A percentile compares a stretch with the other conserved stretches of the same genome.
Conservation (phyloP, 345 rosid species). For the Rhodamnia argentea region DNA sequence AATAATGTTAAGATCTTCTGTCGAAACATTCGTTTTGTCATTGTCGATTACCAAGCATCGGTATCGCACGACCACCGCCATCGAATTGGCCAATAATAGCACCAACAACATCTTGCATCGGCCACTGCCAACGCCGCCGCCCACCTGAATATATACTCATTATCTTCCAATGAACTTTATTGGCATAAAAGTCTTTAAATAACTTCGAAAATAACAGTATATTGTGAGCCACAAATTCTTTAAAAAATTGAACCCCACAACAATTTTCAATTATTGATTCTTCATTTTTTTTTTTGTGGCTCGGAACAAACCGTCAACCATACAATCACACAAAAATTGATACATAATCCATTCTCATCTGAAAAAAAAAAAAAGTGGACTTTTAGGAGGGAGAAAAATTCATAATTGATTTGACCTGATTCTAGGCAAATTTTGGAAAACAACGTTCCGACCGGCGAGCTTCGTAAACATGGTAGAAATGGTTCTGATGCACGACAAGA, state of each 20-base stretch:
- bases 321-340: no score
- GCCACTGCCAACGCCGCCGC: not conserved
- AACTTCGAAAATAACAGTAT: no score
- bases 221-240: no score
- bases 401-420: not conserved
- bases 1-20: not conserved
- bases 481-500: not conserved
- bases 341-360: no score
- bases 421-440: not conserved
- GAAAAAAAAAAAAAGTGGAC: not conserved
- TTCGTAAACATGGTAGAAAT: not conserved
- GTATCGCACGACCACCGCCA: not conserved
- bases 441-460: not conserved
- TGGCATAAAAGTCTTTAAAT: no score
- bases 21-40: not conserved
- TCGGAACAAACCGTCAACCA: no score
- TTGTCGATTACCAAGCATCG: not conserved
- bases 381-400: not conserved
- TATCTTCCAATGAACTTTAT: not conserved
- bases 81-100: not conserved
- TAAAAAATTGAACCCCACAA: no score
- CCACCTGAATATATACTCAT: not conserved
- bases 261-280: no score
- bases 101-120: not conserved
- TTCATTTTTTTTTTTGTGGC: no score